These are phyloP conservation scores for Malus sieversii DNA, from an alignment of 306 rosid species.

Conservation along the genomic window DNA sequence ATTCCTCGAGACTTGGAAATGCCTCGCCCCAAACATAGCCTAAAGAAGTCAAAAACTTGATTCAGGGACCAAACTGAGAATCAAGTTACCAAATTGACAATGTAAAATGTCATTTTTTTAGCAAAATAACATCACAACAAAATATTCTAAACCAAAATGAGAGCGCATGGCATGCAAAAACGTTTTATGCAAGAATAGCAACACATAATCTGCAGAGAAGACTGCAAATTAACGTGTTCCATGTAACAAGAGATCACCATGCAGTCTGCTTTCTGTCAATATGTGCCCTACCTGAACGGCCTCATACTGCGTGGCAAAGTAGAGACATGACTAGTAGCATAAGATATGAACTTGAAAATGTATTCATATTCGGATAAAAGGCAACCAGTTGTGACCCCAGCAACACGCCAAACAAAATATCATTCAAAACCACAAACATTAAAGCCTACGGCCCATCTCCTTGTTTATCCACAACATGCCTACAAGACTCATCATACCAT, in stretches of 20 bases:
- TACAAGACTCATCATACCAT: no score
- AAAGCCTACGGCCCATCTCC: no score
- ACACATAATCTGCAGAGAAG: neutral
- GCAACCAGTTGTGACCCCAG: neutral
- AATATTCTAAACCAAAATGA: no score
- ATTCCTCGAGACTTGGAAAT: no score
- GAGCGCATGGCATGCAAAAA: no score
- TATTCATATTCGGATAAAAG: neutral
- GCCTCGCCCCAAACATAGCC: no score
- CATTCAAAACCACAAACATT: neutral
- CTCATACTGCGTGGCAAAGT: neutral
- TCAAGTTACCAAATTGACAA: no score
- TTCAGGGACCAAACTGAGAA: no score
- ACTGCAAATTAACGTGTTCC: neutral
- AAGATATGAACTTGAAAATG: neutral
- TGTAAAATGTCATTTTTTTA: no score
- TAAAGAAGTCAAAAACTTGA: no score
- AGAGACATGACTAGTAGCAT: neutral
- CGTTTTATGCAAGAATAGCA: neutral
- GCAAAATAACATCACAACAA: no score
- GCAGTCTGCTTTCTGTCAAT: neutral
- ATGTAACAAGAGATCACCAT: neutral
- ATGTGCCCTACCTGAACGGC: neutral
- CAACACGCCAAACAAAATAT: neutral
- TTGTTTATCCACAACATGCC: no score